Evolutionary conservation across 2,329 filamentous ascomycete genomes (phyloP), one percentile per base, ranked within the genome.

Genomic region (Aureobasidium sp.): DNA sequence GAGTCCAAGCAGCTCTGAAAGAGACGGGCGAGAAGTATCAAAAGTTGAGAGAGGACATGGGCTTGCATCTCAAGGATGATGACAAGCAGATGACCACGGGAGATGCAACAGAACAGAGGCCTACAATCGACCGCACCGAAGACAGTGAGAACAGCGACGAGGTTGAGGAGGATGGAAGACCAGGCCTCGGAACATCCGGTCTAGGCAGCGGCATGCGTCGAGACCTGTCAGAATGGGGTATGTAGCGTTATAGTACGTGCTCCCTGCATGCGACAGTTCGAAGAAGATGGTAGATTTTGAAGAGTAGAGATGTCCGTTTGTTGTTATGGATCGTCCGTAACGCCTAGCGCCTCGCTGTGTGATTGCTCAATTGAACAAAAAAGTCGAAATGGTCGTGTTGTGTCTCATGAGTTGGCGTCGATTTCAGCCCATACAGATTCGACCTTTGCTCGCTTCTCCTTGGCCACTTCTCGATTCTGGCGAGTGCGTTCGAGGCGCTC

Each of bases 401-500:
- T 37, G 19, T 8, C 65, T 79, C 74, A 88, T 63, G 83, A 86
- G 70, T 89, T 87, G 70, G 82, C 82, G 72, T 90, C 87, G 71
- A 91, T 87, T 64, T 93, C 89, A 54, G 83, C 83, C 90, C 88
- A 97, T 67, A 83, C 84, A 72, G 85, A 83, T 78, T 90, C 85
- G 68, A 96, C 85, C 72, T 85, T 83, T 67, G 87, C 82, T 72
- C 88, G 81, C 79, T 92, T 87, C 74, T 82, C 76, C 75, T 84
- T 83, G 65, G 90, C 82, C 67, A 80, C 73, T 72, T 89, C 82
- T 69, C 90, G 85, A 73, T 99, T 97, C 68, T 80, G 78, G 66
- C 83, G 84, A 58, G 92, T 92, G 62, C 87, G 85, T 74, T 91
- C 90, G 57, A 87, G 77, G 70, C 94, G 84, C 75, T 96, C 90